A percentile compares a stretch with the other conserved stretches of the same genome.
These are phyloP conservation scores for Piromyces sp. DNA, from an alignment of 192 early-diverging fungal species.

Conservation along the genomic window DNA sequence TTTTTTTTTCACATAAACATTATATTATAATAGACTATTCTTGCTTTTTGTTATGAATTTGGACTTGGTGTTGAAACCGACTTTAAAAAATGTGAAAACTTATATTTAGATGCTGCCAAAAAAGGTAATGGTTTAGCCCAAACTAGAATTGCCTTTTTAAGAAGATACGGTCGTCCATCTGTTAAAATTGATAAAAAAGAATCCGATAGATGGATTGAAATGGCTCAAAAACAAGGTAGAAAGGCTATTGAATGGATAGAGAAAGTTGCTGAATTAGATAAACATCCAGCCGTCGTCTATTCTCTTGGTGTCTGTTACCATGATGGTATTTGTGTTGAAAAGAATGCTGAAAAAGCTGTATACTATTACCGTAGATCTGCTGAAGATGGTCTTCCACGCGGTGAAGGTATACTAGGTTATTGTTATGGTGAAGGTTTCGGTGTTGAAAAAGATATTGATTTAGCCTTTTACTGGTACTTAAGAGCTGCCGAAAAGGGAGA, in stretches of 20 bases:
- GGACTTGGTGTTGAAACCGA: conserved; percentile 50
- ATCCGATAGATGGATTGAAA: conserved; percentile 57
- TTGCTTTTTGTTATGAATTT: conserved; percentile 74
- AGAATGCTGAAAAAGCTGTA: conserved; percentile 46
- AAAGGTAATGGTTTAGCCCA: conserved; percentile 44
- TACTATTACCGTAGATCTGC: conserved; percentile 51
- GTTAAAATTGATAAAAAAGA: conserved; percentile 63
- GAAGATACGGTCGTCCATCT: conserved; percentile 59
- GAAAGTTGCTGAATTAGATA: not conserved
- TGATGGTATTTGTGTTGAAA: conserved; percentile 53
- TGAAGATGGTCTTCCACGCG: conserved; percentile 39
- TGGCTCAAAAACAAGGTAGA: conserved; percentile 30
- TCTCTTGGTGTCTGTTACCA: conserved; percentile 62
- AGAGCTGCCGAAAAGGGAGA: conserved; percentile 27
- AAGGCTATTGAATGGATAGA: not conserved
- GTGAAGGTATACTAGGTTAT: conserved; percentile 52
- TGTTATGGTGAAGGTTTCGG: conserved; percentile 78
- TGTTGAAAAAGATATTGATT: conserved; percentile 26
- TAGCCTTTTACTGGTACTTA: conserved; percentile 38
- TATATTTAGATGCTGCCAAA: conserved; percentile 46
- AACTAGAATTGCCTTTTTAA: conserved; percentile 52
- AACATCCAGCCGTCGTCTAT: conserved; percentile 8
- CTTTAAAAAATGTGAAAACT: conserved; percentile 38
- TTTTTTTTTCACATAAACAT: too few relatives aligned
- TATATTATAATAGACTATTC: conserved; percentile 24